Conservation (phyloP, 1,284 basidiomycete species). For the Ganoderma leucocontextum region DNA sequence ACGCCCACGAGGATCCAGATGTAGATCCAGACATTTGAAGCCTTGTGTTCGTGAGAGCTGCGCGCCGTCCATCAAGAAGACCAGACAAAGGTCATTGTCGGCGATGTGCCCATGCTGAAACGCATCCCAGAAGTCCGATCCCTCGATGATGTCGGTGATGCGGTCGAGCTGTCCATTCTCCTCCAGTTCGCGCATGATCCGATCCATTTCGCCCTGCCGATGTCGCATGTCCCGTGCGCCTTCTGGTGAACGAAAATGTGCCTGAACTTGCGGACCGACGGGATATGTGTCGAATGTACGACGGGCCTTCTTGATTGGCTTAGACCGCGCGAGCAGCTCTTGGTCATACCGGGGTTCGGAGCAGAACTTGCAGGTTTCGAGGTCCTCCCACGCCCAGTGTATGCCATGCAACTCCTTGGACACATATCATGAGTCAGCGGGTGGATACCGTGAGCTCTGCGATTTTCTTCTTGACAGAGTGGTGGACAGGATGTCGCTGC, state of each 20-base stretch:
- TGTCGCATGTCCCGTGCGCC: slow-evolving; percentile 19
- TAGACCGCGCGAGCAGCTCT: too few relatives aligned
- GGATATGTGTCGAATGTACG: slow-evolving; percentile 32
- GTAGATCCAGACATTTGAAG: slow-evolving; percentile 40
- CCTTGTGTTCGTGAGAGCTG: slow-evolving; percentile 41
- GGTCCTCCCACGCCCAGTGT: slow-evolving; percentile 6
- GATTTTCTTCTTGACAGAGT: neutral
- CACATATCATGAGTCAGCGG: neutral
- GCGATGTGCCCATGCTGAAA: neutral
- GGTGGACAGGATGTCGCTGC: neutral
- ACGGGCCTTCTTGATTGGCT: neutral
- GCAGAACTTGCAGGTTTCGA: neutral
- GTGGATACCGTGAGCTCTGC: neutral
- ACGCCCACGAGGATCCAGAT: slow-evolving; percentile 39
- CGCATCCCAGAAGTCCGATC: too few relatives aligned
- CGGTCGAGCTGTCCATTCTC: too few relatives aligned
- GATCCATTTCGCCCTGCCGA: neutral
- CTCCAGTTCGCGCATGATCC: neutral
- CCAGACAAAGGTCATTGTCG: slow-evolving; percentile 30
- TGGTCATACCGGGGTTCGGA: too few relatives aligned
- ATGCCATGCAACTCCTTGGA: slow-evolving; percentile 7
- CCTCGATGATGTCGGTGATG: too few relatives aligned
- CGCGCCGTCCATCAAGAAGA: slow-evolving; percentile 41
- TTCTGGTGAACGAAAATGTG: slow-evolving; percentile 5
- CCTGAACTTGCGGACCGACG: slow-evolving; percentile 38